Percentiles rank a stretch among this genome's conserved stretches.
Evolutionary conservation across 345 rosid genomes (phyloP).

Genomic region (Camelina laxa): DNA sequence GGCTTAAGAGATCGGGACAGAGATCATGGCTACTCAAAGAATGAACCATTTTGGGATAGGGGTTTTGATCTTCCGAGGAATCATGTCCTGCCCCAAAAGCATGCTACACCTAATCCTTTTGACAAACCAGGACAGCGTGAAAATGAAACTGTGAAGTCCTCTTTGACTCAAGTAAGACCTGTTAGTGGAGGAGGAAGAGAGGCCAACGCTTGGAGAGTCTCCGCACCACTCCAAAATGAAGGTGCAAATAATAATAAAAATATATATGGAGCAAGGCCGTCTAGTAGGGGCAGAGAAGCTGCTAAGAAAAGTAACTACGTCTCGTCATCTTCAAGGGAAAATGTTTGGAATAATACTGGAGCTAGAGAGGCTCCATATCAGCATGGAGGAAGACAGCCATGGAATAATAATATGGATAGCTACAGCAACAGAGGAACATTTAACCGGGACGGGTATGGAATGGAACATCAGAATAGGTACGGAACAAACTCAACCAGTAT

Average conservation of each 20-base stretch:
- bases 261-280: constrained; percentile 50
- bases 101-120: constrained; percentile 52
- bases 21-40: constrained; percentile 63
- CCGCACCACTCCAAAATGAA: constrained; percentile 63
- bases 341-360: constrained; percentile 53
- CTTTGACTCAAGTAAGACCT: constrained; percentile 63
- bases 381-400: constrained; percentile 64
- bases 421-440: constrained; percentile 55
- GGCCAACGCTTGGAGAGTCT: constrained; percentile 72
- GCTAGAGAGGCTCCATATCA: constrained; percentile 65
- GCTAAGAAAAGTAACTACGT: constrained; percentile 58
- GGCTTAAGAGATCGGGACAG: constrained; percentile 66
- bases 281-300: constrained; percentile 57
- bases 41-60: constrained; percentile 74
- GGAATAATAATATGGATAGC: constrained; percentile 58
- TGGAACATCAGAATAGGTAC: constrained; percentile 58
- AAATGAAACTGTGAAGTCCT: constrained; percentile 62
- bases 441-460: constrained; percentile 53
- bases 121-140: constrained; percentile 68
- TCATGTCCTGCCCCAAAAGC: constrained; percentile 65
- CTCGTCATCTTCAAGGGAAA: constrained; percentile 54
- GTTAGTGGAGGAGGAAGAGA: constrained; percentile 75
- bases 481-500: constrained; percentile 50
- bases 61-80: constrained; percentile 76
- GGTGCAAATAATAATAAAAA: constrained; percentile 53